phyloP scores from a whole-genome alignment of 116 monocot genomes.

The Papilionanthe hybrid region DNA sequence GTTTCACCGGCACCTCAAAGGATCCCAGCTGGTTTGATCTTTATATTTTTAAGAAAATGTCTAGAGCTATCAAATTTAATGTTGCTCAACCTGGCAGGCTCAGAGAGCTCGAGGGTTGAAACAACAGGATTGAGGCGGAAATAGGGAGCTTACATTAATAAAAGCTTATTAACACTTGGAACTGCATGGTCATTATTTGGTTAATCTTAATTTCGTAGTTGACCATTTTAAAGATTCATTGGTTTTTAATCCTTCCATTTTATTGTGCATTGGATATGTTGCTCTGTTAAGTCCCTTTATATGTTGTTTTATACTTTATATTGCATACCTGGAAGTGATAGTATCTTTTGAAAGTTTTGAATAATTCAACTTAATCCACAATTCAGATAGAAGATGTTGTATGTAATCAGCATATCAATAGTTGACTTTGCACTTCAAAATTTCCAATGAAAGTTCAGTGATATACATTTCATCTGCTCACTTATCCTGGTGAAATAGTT shows the following conservation, averaged over 20 bases:
- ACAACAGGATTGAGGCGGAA: slow-evolving; percentile 84
- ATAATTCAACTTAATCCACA: not conserved
- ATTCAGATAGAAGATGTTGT: not conserved
- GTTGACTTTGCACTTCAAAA: not conserved
- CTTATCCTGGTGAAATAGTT: not conserved
- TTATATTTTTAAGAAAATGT: too few relatives aligned
- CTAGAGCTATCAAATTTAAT: too few relatives aligned
- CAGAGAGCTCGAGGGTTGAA: slow-evolving; percentile 93
- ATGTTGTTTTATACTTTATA: not conserved
- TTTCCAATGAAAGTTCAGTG: not conserved
- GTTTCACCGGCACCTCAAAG: slow-evolving; percentile 7
- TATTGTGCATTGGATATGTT: not conserved
- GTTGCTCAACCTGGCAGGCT: slow-evolving; percentile 98
- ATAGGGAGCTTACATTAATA: slow-evolving; percentile 94
- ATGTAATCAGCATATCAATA: not conserved
- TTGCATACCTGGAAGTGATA: not conserved
- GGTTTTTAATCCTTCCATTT: not conserved
- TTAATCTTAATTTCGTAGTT: not conserved
- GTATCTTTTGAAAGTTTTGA: not conserved
- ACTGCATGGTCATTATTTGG: slow-evolving; percentile 38
- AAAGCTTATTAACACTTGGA: slow-evolving; percentile 95
- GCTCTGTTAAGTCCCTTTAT: not conserved
- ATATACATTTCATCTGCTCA: not conserved
- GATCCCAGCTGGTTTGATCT: slow-evolving; percentile 8
- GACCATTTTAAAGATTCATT: slow-evolving; percentile 2